These are phyloP conservation scores for Sporothrix brunneoviolacea DNA, from an alignment of 2,329 filamentous ascomycete genomes.

Conservation along the genomic window DNA sequence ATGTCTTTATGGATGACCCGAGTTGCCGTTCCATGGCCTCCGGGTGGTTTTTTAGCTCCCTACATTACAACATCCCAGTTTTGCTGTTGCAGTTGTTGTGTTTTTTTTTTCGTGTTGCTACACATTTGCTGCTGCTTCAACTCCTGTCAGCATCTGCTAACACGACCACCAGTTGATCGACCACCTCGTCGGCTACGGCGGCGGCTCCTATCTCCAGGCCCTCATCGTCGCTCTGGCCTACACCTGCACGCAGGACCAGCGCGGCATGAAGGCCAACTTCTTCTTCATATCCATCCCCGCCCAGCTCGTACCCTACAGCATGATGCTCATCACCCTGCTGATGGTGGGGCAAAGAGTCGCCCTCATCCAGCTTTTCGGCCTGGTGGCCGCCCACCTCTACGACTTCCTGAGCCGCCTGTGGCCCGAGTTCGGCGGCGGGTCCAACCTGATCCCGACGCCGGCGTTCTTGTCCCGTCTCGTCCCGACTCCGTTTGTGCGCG, in stretches of 20 bases:
- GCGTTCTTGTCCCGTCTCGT: conserved; percentile 63
- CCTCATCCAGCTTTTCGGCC: conserved; percentile 63
- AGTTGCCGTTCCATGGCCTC: conserved; percentile 46
- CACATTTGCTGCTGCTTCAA: not conserved
- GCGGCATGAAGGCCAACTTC: conserved; percentile 67
- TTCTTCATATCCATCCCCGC: conserved; percentile 79
- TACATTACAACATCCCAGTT: conserved; percentile 39
- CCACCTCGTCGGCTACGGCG: conserved; percentile 42
- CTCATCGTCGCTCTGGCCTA: conserved; percentile 76
- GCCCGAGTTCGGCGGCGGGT: conserved; percentile 80
- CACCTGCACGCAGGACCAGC: conserved; percentile 79
- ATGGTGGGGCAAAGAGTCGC: conserved; percentile 52
- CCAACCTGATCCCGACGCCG: conserved; percentile 70
- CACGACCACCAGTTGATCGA: conserved; percentile 41
- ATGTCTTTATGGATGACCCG: conserved; percentile 65
- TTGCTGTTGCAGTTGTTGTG: not conserved
- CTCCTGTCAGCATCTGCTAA: conserved; percentile 17
- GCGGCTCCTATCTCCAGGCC: conserved; percentile 48
- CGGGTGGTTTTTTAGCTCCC: conserved; percentile 56
- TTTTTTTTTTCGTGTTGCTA: not conserved
- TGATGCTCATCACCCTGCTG: conserved; percentile 69
- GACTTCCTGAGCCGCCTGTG: conserved; percentile 86
- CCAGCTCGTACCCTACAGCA: conserved; percentile 72
- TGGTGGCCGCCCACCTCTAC: conserved; percentile 81
- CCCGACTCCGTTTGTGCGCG: conserved; percentile 34